Conservation (phyloP, 495 filamentous ascomycete species). For the Trichoderma asperelloides region DNA sequence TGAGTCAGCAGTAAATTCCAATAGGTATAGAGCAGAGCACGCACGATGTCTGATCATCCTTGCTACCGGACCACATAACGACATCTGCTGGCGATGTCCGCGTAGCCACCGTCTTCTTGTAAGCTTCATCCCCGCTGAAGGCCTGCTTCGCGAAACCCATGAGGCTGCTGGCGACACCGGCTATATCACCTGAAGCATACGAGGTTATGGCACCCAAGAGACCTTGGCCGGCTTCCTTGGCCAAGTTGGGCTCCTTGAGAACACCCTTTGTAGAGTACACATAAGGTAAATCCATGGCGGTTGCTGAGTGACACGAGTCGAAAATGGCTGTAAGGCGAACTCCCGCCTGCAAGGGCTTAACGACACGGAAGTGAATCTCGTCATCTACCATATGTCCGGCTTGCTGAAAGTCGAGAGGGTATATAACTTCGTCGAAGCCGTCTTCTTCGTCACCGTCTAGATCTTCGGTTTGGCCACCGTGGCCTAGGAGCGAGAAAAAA, state of each 20-base stretch:
- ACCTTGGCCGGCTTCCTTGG: constrained; percentile 90
- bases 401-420: constrained; percentile 85
- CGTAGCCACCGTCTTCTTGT: constrained; percentile 72
- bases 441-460: constrained; percentile 73
- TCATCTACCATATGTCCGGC: constrained; percentile 94
- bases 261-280: constrained; percentile 90
- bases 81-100: constrained; percentile 97
- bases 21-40: constrained; percentile 21
- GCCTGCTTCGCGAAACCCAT: constrained; percentile 83
- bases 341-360: constrained; percentile 69
- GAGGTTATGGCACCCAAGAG: constrained; percentile 73
- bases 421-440: constrained; percentile 93
- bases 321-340: constrained; percentile 95
- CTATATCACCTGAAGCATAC: constrained; percentile 78
- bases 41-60: constrained; percentile 88
- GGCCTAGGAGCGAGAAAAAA: constrained; percentile 18
- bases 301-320: constrained; percentile 95
- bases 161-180: constrained; percentile 61
- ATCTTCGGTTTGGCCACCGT: constrained; percentile 40
- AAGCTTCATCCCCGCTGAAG: constrained; percentile 72
- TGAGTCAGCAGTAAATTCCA: constrained; percentile 4
- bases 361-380: constrained; percentile 87
- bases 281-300: constrained; percentile 92
- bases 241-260: constrained; percentile 96
- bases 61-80: constrained; percentile 95